Conservation (phyloP, 176 grass and related monocot species). For the Ensete ventricosum region DNA sequence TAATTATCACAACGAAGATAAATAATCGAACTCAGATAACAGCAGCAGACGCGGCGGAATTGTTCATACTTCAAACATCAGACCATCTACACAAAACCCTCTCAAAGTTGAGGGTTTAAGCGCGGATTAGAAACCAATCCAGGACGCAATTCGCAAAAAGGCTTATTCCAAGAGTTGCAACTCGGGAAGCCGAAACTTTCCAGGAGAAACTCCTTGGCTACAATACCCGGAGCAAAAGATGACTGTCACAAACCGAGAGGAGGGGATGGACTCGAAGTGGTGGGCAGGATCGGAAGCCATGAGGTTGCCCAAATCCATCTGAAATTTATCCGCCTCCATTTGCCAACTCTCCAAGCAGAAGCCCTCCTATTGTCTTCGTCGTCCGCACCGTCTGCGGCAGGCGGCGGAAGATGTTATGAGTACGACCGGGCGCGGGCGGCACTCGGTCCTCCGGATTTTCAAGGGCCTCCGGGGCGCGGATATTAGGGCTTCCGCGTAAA, state of each 20-base stretch:
- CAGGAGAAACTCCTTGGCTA: background rate
- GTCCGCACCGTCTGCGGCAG: background rate
- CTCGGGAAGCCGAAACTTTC: background rate
- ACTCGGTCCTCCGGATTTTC: no score
- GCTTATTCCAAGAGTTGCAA: no score
- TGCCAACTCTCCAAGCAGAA: background rate
- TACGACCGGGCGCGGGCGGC: no score
- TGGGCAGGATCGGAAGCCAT: conserved; percentile 59
- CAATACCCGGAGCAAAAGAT: background rate
- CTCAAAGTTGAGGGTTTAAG: background rate
- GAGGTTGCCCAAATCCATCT: conserved; percentile 75
- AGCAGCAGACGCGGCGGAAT: background rate
- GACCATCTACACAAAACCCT: background rate
- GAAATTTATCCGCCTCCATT: conserved; percentile 16
- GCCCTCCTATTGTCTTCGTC: background rate
- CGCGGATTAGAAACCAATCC: background rate
- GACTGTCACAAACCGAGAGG: conserved; percentile 28
- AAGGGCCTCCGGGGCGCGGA: no score
- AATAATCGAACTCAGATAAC: conserved; percentile 4
- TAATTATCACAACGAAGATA: conserved; percentile 20
- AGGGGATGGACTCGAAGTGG: conserved; percentile 30
- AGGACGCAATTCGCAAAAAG: background rate
- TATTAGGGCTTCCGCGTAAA: no score
- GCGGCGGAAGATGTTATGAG: no score
- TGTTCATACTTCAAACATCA: background rate